phyloP scores from a whole-genome alignment of 139 green algal genomes.

The Pleodorina starrii region DNA sequence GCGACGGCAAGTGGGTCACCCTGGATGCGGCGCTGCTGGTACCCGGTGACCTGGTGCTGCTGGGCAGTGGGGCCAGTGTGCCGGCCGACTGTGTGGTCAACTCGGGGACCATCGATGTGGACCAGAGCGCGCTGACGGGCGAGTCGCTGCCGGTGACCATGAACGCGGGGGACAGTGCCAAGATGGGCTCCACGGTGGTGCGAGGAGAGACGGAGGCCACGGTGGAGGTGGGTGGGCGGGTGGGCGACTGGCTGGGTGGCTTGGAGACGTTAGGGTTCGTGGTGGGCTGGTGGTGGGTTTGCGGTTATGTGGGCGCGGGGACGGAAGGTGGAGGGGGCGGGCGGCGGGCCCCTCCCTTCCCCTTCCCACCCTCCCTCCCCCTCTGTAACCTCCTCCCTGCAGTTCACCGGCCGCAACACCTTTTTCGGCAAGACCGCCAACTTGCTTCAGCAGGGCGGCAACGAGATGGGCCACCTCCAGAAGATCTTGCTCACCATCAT shows the following conservation, averaged over 20 bases:
- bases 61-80: slow-evolving; percentile 78
- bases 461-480: slow-evolving; percentile 80
- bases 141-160: slow-evolving; percentile 91
- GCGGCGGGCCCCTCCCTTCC: not conserved
- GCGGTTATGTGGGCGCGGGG: too few species aligned
- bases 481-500: slow-evolving; percentile 86
- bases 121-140: slow-evolving; percentile 90
- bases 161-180: slow-evolving; percentile 76
- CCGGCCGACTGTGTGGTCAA: slow-evolving; percentile 85
- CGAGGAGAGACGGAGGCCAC: slow-evolving; percentile 78
- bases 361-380: not conserved
- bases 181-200: slow-evolving; percentile 89
- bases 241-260: too few species aligned
- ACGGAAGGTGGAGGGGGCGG: not conserved
- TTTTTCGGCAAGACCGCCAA: slow-evolving; percentile 92
- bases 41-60: slow-evolving; percentile 84
- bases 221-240: slow-evolving; percentile 27
- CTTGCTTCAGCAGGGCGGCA: slow-evolving; percentile 73
- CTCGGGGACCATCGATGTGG: slow-evolving; percentile 75
- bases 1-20: slow-evolving; percentile 79
- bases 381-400: not conserved
- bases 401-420: slow-evolving; percentile 82
- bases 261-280: too few species aligned
- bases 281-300: too few species aligned
- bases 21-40: slow-evolving; percentile 82